Base-by-base conservation (phyloP, 345 rosid species). In the Isatis tinctoria region DNA sequence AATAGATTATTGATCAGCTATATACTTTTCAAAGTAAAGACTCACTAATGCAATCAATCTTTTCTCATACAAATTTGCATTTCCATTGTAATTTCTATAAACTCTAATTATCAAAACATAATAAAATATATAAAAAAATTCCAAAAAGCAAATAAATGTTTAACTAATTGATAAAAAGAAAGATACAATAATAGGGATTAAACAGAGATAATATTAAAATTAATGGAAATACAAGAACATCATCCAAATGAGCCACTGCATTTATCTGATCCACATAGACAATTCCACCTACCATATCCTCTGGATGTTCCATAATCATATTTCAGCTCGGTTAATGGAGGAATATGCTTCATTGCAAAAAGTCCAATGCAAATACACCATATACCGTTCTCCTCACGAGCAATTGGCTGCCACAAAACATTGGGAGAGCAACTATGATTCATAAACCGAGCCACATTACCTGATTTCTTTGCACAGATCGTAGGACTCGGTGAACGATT, bases 391-490 rank as follows among this genome's bases (percentile, higher is more conserved):
- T 70, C 17, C 49, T 75, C 90, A 26, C 60, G 65, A 20, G 71
- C 1, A 60, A 86, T 69, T 4, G 87, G 82, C 78, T 86, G 92
- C 96, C 98, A 92, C 59, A 88, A 82, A 16, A 86, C 84, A 69
- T 86, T 90, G 3, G 96, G 98, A 48, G 58, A 52, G 75, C 96
- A 92, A 73, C 91, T 83, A 60, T 92, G 95, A 69, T 92, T 92
- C 88, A 92, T 86, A 70, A 92, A 92, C 4, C 96, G 82, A 48
- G 94, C 88, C 20, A 92, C 90, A 74, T 90, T 92, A n/a, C 98
- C 98, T 40, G 28, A 30, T 45, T 78, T 75, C 60, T 77, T 92
- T 1, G 92, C 92, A 72, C 77, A 82, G 14, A 92, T 88, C 58
- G 85, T 64, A 51, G 90, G 44, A 5, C 87, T 82, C 48, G 47